phyloP scores from a whole-genome alignment of 2,329 filamentous ascomycete species.

The Magnaporthiopsis incrustans region DNA sequence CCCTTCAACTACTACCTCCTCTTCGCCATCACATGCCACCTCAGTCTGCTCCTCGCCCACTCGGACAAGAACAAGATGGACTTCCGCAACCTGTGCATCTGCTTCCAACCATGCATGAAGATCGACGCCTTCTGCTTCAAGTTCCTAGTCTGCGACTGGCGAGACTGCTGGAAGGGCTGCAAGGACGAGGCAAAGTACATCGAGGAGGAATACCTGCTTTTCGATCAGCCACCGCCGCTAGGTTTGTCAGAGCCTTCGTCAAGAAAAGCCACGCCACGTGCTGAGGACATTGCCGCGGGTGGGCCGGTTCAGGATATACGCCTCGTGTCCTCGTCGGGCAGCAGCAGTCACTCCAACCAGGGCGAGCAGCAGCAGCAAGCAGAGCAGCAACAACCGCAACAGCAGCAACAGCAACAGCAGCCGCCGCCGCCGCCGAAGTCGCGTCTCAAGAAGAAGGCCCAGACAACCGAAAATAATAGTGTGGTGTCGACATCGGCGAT shows the following conservation, averaged over 20 bases:
- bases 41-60: slow-evolving; percentile 83
- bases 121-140: slow-evolving; percentile 94
- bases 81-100: slow-evolving; percentile 90
- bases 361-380: slow-evolving; percentile 13
- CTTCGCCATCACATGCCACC: slow-evolving; percentile 93
- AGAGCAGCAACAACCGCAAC: slow-evolving; percentile 23
- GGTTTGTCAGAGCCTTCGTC: slow-evolving; percentile 25
- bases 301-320: slow-evolving; percentile 36
- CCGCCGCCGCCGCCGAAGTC: slow-evolving; percentile 17
- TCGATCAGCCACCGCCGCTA: slow-evolving; percentile 49
- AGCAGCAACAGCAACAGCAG: slow-evolving; percentile 31
- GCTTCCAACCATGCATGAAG: slow-evolving; percentile 94
- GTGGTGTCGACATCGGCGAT: slow-evolving; percentile 34
- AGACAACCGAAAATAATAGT: slow-evolving; percentile 15
- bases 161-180: slow-evolving; percentile 94
- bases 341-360: slow-evolving; percentile 43
- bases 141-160: slow-evolving; percentile 91
- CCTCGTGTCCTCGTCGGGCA: slow-evolving; percentile 57
- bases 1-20: slow-evolving; percentile 97
- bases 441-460: slow-evolving; percentile 34
- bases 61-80: slow-evolving; percentile 98
- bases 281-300: not conserved
- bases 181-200: slow-evolving; percentile 79
- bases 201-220: slow-evolving; percentile 56
- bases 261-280: not conserved